phyloP scores from a whole-genome alignment of 371 early-diverging fungal species.

The Capillidium heterosporum region DNA sequence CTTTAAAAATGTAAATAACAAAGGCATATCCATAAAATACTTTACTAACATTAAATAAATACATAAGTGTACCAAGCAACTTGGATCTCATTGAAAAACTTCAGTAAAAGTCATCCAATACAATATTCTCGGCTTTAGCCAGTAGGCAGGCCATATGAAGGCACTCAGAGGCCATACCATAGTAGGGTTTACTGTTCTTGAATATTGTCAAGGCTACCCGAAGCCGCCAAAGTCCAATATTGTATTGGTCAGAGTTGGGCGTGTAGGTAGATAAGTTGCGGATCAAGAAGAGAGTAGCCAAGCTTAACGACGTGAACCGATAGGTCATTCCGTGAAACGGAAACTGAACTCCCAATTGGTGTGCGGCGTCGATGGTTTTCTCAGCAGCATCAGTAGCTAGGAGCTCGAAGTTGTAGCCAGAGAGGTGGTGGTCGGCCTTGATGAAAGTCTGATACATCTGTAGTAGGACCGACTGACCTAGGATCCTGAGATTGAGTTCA shows the following conservation, averaged over 20 bases:
- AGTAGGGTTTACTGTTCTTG: not conserved
- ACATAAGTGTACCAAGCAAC: too few relatives aligned
- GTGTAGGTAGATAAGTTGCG: slow-evolving; percentile 6
- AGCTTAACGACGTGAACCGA: not conserved
- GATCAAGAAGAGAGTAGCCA: not conserved
- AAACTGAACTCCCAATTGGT: not conserved
- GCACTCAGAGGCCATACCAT: not conserved
- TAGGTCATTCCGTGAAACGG: not conserved
- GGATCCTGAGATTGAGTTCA: not conserved
- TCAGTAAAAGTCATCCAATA: too few relatives aligned
- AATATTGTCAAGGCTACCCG: not conserved
- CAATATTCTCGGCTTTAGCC: slow-evolving; percentile 1
- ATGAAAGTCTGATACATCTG: slow-evolving; percentile 1
- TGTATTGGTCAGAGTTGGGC: not conserved
- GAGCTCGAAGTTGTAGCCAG: not conserved
- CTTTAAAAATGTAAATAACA: too few relatives aligned
- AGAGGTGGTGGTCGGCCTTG: not conserved
- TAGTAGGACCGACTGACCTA: not conserved
- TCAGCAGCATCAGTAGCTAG: not conserved
- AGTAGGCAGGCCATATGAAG: not conserved
- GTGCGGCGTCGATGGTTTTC: not conserved
- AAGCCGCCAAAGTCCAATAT: not conserved
- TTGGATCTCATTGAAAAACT: too few relatives aligned
- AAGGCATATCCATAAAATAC: too few relatives aligned
- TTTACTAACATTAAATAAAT: too few relatives aligned